Base-by-base conservation (phyloP, 345 rosid genomes). In the Crucihimalaya himalaica region DNA sequence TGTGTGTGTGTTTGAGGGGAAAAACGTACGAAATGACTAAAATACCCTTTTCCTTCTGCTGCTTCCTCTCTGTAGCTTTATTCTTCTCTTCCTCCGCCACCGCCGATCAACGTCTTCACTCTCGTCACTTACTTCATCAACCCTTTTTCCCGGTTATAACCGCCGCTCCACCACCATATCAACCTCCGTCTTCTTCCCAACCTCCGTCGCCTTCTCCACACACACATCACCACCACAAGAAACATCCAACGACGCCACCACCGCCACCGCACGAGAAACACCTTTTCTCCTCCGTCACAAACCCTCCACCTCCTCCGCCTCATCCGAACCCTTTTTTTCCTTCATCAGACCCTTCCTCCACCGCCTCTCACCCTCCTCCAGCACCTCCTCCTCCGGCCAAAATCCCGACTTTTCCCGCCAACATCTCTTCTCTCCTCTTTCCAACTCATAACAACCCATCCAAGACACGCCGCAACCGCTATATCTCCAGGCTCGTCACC, bases 391-490 rank as follows among this genome's bases (percentile, higher is more conserved):
- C 88, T 12, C 73, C 84, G 0, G 55, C 88, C 53, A 14, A 81
- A 13, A 78, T 85, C 69, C 79, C 86, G 5, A 83, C 99, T 29
- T 90, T 95, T 58, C 99, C 99, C 46, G 97, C 99, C 63, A 92
- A 95, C 83, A 86, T 92, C 55, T 88, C 98, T 48, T 86, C 92
- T 46, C 84, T 92, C 55, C 87, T 86, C 75, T 54, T 88, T 57
- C 95, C 97, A 16, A 81, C 80, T 20, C 75, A 82, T 70, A 31
- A 75, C n/a, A 43, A 74, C 13, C 25, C 73, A 19, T 43, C 82
- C 5, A 65, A 77, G n/a, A n/a, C n/a, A 13, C 40, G 70, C n/a
- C 78, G 1, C 72, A 79, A 61, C 47, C 86, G 63, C 34, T 57
- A 63, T 32, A 31, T 83, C 37, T 58, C 84, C 15, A 70, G 47